Conservation (phyloP, 345 rosid species). For the Balakata baccata region DNA sequence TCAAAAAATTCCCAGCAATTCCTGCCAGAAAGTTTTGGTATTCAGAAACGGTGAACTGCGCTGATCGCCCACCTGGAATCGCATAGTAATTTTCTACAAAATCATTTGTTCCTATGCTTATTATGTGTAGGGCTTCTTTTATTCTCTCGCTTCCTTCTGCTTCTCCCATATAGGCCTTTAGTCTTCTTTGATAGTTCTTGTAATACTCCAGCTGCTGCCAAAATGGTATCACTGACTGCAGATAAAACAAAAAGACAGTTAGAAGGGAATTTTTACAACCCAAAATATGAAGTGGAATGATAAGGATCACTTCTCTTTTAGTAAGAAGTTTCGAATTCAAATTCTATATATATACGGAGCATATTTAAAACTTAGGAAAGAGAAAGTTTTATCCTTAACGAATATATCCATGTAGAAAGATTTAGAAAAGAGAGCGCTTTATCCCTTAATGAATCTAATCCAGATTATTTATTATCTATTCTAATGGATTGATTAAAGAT, state of each 20-base stretch:
- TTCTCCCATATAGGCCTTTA: slow-evolving; percentile 42
- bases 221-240: slow-evolving; percentile 62
- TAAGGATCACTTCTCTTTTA: too few relatives aligned
- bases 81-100: slow-evolving; percentile 60
- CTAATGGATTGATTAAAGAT: too few relatives aligned
- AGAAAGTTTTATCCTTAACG: too few relatives aligned
- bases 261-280: too few relatives aligned
- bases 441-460: too few relatives aligned
- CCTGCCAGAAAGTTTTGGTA: slow-evolving; percentile 49
- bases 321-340: too few relatives aligned
- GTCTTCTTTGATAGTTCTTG: slow-evolving; percentile 44
- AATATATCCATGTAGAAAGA: too few relatives aligned
- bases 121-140: slow-evolving; percentile 38
- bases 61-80: slow-evolving; percentile 25
- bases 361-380: too few relatives aligned
- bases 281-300: too few relatives aligned
- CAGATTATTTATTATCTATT: too few relatives aligned
- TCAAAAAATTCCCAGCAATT: slow-evolving; percentile 34
- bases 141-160: slow-evolving; percentile 30
- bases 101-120: slow-evolving; percentile 67
- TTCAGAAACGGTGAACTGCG: slow-evolving; percentile 32
- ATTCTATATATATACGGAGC: too few relatives aligned
- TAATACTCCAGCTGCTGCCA: slow-evolving; percentile 56
- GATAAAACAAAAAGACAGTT: neutral
- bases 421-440: too few relatives aligned